Evolutionary conservation across 208 protist genomes (phyloP), one percentile per base, ranked within the genome.

Genomic region (Phytomonas francai): DNA sequence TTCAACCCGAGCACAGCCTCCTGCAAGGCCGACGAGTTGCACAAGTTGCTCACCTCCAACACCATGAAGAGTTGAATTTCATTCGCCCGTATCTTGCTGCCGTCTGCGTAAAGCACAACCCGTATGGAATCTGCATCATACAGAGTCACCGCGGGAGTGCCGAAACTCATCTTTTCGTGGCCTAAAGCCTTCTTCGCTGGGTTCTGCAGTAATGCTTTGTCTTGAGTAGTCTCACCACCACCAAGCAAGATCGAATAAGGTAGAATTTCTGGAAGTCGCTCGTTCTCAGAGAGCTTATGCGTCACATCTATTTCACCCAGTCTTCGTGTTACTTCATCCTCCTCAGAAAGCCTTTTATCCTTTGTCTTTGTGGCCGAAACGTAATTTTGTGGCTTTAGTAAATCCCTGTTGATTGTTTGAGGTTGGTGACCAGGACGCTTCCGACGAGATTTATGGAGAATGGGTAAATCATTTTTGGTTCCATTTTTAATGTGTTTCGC

Each of bases 221-320:
- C 57, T 60, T 60, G 31, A 3, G 29, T 60, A 60, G 31, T 9
- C 3, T 60, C 31, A 60, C 31, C 57, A 60, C 9, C 57, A 12
- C 31, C 29, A 60, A 32, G 57, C 9, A 34, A 30, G 19, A 34
- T 8, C 1, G 68, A 72, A 64, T 94, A 91, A 25, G 88, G 83
- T 27, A 90, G 65, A 22, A 74, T 72, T 68, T 86, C 78, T 11
- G 85, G 88, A 30, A 94, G 78, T 36, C 67, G 72, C 65, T 94
- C 89, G 45, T 88, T 74, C 2, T 68, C 76, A 22, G 73, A 58
- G 12, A 94, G 77, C 0, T 78, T 81, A 4, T 75, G 82, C 30
- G 84, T 93, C 65, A 95, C 83, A 70, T 95, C 89, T 22, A 95
- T 87, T 62, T 76, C 71, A 57, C 89, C 77, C 64, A 95, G 80